These are phyloP conservation scores for Taiozyma onychis DNA, from an alignment of 1,139 yeast species.

Conservation along the genomic window DNA sequence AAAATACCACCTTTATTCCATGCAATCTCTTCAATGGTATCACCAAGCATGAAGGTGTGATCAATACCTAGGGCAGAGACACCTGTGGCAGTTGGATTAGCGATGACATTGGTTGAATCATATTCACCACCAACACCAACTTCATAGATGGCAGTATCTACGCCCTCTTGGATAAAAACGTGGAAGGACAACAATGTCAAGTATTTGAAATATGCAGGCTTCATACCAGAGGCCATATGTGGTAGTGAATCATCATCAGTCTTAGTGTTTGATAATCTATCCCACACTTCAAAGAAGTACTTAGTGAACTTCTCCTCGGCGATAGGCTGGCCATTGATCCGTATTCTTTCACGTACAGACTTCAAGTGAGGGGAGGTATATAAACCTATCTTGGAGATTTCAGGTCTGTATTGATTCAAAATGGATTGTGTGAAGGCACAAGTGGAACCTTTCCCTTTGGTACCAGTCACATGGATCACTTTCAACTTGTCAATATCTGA, in stretches of 20 bases:
- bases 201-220: conserved; percentile 92
- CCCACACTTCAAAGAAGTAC: conserved; percentile 95
- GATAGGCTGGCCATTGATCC: conserved; percentile 84
- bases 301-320: conserved; percentile 73
- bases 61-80: conserved; percentile 87
- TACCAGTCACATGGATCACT: conserved; percentile 90
- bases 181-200: conserved; percentile 88
- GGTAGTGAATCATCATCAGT: conserved; percentile 60
- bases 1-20: conserved; percentile 97
- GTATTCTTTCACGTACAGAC: conserved; percentile 86
- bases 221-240: conserved; percentile 61
- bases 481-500: conserved; percentile 68
- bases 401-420: conserved; percentile 49
- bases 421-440: conserved; percentile 92
- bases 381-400: conserved; percentile 59
- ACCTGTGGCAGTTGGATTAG: conserved; percentile 79
- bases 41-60: conserved; percentile 84
- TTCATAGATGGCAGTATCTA: conserved; percentile 90
- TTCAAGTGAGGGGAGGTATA: conserved; percentile 95
- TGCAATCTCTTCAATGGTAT: conserved; percentile 83
- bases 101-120: conserved; percentile 88
- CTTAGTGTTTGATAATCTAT: conserved; percentile 54
- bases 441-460: conserved; percentile 97
- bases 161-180: conserved; percentile 79
- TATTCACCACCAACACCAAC: conserved; percentile 98